Evolutionary conservation across 2,329 filamentous ascomycete genomes (phyloP).

Genomic region (Ceratocystis papillata): DNA sequence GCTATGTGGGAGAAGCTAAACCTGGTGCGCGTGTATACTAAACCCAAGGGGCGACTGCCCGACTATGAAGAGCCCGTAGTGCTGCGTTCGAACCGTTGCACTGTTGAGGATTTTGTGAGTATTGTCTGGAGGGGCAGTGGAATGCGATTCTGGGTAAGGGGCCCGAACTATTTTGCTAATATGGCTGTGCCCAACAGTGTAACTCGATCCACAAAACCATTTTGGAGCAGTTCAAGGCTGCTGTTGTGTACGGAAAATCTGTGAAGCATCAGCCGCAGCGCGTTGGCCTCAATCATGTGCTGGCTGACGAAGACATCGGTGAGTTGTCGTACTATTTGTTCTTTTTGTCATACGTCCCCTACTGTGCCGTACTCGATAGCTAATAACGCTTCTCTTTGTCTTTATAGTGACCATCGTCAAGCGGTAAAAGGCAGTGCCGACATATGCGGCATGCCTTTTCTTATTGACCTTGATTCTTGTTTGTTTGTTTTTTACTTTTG

Average conservation of each 20-base stretch:
- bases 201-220: constrained; percentile 96
- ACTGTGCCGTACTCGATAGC: neutral
- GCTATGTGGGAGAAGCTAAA: constrained; percentile 97
- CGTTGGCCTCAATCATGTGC: constrained; percentile 80
- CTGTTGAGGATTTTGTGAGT: constrained; percentile 93
- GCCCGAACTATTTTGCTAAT: neutral
- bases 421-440: constrained; percentile 14
- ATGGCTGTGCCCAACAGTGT: constrained; percentile 49
- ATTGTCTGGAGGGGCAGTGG: neutral
- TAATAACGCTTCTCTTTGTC: neutral
- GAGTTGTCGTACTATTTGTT: constrained; percentile 2
- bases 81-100: constrained; percentile 68
- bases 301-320: constrained; percentile 96
- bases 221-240: constrained; percentile 86
- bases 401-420: constrained; percentile 23
- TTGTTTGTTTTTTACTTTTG: constrained; percentile 6
- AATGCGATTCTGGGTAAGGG: too few relatives aligned
- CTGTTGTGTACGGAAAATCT: constrained; percentile 93
- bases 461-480: neutral
- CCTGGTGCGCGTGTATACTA: constrained; percentile 87
- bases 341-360: neutral
- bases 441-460: neutral
- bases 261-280: constrained; percentile 98
- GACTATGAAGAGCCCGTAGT: constrained; percentile 91
- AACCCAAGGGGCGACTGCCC: constrained; percentile 88